A percentile compares a stretch with the other conserved stretches of the same genome.
Conservation (phyloP, 2,329 filamentous ascomycete genomes). For the Ophiosphaerella herpotricha region DNA sequence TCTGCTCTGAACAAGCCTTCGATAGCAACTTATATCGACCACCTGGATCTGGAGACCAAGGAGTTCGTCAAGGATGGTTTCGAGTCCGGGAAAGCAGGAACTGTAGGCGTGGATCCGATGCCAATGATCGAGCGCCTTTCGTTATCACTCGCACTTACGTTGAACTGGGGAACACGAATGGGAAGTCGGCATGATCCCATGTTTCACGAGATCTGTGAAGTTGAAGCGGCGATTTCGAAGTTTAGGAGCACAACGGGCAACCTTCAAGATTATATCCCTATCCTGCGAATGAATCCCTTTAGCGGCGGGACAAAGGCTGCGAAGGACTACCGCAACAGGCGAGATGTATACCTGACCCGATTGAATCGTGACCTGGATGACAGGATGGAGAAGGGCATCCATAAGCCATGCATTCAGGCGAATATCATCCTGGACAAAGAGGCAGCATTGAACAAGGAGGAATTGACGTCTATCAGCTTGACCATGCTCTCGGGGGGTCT, state of each 20-base stretch:
- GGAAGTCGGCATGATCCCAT: conserved; percentile 62
- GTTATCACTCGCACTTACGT: conserved; percentile 64
- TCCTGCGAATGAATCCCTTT: conserved; percentile 65
- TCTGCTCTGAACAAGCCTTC: conserved; percentile 68
- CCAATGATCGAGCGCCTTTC: conserved; percentile 69
- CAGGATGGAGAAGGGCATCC: conserved; percentile 63
- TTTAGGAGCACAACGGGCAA: conserved; percentile 66
- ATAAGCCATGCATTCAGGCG: conserved; percentile 69
- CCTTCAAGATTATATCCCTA: conserved; percentile 65
- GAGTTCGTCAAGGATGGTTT: conserved; percentile 66
- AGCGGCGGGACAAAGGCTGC: conserved; percentile 63
- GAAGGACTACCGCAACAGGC: conserved; percentile 62
- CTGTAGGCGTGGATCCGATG: conserved; percentile 64
- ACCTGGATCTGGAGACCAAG: conserved; percentile 66
- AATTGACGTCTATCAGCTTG: conserved; percentile 67
- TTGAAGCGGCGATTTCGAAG: conserved; percentile 64
- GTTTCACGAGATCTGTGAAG: conserved; percentile 67
- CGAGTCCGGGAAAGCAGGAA: conserved; percentile 61
- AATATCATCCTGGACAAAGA: conserved; percentile 69
- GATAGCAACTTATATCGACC: conserved; percentile 65
- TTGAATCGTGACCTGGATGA: conserved; percentile 65
- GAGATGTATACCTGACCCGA: conserved; percentile 63
- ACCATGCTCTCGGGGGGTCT: conserved; percentile 71
- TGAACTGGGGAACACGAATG: conserved; percentile 70
- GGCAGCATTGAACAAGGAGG: conserved; percentile 64